These are phyloP conservation scores for Fomitiporia mediterranea DNA, from an alignment of 1,284 basidiomycete species.

Conservation along the genomic window DNA sequence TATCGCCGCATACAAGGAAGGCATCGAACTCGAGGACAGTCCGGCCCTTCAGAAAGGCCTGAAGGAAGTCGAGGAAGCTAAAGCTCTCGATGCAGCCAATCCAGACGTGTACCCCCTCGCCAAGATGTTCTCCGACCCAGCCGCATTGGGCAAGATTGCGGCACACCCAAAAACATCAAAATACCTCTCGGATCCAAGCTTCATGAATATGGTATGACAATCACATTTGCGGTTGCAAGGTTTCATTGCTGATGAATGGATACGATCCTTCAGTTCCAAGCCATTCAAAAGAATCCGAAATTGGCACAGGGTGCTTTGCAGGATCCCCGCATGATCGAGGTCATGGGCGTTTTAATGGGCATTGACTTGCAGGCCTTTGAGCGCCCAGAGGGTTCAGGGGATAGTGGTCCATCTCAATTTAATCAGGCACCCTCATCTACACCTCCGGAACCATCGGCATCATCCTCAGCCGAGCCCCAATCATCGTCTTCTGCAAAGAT, in stretches of 20 bases:
- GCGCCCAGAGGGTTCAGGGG: slow-evolving; percentile 74
- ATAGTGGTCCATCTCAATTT: slow-evolving; percentile 69
- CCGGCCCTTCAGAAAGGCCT: slow-evolving; percentile 83
- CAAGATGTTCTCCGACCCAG: slow-evolving; percentile 84
- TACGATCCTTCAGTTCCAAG: slow-evolving; percentile 43
- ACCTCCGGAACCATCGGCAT: slow-evolving; percentile 33
- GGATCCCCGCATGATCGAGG: slow-evolving; percentile 92
- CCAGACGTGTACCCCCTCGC: slow-evolving; percentile 50
- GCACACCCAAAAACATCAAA: slow-evolving; percentile 82
- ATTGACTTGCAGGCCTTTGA: slow-evolving; percentile 88
- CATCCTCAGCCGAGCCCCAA: slow-evolving; percentile 41
- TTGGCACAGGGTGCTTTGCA: slow-evolving; percentile 57
- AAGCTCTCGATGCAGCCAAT: slow-evolving; percentile 25
- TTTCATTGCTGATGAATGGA: too few relatives aligned
- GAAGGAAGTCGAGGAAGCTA: slow-evolving; percentile 79
- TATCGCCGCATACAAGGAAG: slow-evolving; percentile 70
- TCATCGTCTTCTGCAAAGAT: slow-evolving; percentile 36
- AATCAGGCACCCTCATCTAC: slow-evolving; percentile 35
- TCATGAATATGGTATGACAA: slow-evolving; percentile 57
- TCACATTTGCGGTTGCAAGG: background rate
- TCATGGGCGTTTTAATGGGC: slow-evolving; percentile 90
- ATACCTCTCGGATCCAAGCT: slow-evolving; percentile 78
- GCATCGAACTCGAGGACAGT: slow-evolving; percentile 79
- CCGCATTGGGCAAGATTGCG: slow-evolving; percentile 78
- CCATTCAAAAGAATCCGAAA: slow-evolving; percentile 59